Conservation (phyloP, 2,329 filamentous ascomycete genomes). For the Cadophora malorum region DNA sequence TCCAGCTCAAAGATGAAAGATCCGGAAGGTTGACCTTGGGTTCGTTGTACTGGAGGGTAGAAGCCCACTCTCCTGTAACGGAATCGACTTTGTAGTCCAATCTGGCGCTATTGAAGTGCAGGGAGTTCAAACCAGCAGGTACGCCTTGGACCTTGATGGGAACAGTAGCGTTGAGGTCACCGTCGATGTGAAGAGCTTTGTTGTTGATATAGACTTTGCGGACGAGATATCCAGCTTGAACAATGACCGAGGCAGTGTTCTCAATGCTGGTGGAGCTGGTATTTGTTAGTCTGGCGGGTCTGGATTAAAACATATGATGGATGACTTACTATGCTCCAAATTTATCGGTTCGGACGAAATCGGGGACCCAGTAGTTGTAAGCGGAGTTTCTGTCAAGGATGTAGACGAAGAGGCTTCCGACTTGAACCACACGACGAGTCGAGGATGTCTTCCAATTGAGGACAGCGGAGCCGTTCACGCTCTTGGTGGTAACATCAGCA, state of each 20-base stretch:
- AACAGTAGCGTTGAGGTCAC: constrained; percentile 75
- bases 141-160: constrained; percentile 72
- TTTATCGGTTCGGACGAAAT: constrained; percentile 52
- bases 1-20: constrained; percentile 68
- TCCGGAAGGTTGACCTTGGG: constrained; percentile 62
- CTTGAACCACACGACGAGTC: constrained; percentile 57
- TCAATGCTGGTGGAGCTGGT: constrained; percentile 41
- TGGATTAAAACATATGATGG: neutral
- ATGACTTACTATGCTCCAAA: constrained; percentile 45
- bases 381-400: constrained; percentile 65
- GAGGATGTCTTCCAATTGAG: constrained; percentile 62
- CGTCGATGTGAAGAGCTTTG: constrained; percentile 65
- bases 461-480: constrained; percentile 52
- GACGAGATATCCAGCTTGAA: constrained; percentile 69
- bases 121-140: constrained; percentile 55
- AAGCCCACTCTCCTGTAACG: constrained; percentile 56
- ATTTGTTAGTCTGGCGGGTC: constrained; percentile 18
- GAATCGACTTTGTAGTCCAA: constrained; percentile 49
- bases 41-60: constrained; percentile 55
- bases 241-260: constrained; percentile 57
- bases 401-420: constrained; percentile 47
- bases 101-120: constrained; percentile 66
- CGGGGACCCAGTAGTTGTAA: constrained; percentile 73
- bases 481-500: constrained; percentile 43
- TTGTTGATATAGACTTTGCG: constrained; percentile 63